A percentile compares a stretch with the other conserved stretches of the same genome.
Evolutionary conservation across 2,329 filamentous ascomycete genomes (phyloP).

Genomic region (Penicillium sp.): DNA sequence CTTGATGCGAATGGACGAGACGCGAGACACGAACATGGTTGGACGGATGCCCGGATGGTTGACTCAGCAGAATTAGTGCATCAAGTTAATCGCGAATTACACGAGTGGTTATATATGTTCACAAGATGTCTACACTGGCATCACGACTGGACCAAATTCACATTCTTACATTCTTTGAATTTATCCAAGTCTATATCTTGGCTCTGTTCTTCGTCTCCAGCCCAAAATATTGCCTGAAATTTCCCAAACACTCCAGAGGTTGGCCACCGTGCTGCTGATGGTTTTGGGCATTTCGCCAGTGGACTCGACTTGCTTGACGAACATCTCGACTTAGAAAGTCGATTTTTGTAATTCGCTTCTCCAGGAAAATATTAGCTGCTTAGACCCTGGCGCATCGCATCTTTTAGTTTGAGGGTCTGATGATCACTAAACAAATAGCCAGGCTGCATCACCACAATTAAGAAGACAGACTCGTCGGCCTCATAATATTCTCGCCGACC

Average conservation of each 20-base stretch:
- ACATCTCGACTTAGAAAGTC: constrained; percentile 14
- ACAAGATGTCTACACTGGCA: too few species aligned
- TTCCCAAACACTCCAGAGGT: constrained; percentile 10
- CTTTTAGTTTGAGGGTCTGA: constrained; percentile 10
- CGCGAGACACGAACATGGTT: neutral
- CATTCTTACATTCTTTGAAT: neutral
- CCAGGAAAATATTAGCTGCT: too few species aligned
- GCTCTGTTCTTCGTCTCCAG: constrained; percentile 5
- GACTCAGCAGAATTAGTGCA: neutral
- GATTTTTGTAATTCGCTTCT: too few species aligned
- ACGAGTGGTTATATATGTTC: neutral
- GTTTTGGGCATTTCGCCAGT: constrained; percentile 9
- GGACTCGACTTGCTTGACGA: constrained; percentile 12
- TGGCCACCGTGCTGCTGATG: constrained; percentile 17
- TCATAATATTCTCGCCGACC: constrained; percentile 11
- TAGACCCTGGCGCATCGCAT: constrained; percentile 14
- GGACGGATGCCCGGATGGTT: neutral
- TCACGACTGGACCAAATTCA: neutral
- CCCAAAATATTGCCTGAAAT: constrained; percentile 15
- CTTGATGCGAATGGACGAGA: neutral
- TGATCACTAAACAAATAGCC: constrained; percentile 4
- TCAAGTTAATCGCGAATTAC: neutral
- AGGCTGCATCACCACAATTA: constrained; percentile 17
- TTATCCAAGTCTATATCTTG: constrained; percentile 5
- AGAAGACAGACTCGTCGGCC: constrained; percentile 12